Evolutionary conservation across 257 asterid genomes (phyloP).

Genomic region (Gardenia jasminoides): DNA sequence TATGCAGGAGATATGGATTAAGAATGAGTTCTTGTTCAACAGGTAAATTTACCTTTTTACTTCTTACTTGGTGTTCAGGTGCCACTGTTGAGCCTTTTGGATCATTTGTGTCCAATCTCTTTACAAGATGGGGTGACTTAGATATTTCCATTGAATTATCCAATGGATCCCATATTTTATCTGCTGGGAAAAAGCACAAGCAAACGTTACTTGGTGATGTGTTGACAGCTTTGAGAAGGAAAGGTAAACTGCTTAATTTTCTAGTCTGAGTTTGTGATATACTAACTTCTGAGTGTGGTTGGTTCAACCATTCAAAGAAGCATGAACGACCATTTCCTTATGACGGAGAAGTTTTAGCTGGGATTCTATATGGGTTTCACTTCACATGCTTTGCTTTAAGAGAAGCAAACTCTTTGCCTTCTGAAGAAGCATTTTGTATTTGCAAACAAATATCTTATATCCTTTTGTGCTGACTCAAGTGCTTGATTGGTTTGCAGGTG

Average conservation of each 20-base stretch:
- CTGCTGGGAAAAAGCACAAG: conserved; percentile 76
- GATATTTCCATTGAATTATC: conserved; percentile 81
- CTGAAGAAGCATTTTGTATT: not conserved
- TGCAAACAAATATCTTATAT: not conserved
- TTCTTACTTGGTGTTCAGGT: conserved; percentile 56
- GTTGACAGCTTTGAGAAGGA: conserved; percentile 56
- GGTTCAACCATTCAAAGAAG: not conserved
- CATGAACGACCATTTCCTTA: not conserved
- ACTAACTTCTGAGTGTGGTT: not conserved
- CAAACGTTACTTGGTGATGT: conserved; percentile 58
- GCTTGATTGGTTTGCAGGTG: conserved; percentile 51
- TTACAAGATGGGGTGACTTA: conserved; percentile 95
- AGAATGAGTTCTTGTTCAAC: conserved; percentile 1
- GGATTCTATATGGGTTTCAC: too few species aligned
- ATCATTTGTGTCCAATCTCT: conserved; percentile 92
- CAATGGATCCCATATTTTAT: conserved; percentile 59
- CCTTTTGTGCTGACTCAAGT: conserved; percentile 15
- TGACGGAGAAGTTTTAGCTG: not conserved
- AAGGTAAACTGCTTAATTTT: conserved; percentile 44
- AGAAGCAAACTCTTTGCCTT: not conserved
- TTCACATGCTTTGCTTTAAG: not conserved
- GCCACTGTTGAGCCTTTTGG: conserved; percentile 97
- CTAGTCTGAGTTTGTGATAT: not conserved
- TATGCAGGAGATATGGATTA: not conserved
- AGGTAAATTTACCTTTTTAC: conserved; percentile 16